Percentiles rank a stretch among this genome's conserved stretches.
These are phyloP conservation scores for Boletales sp. DNA, from an alignment of 768 basidiomycete genomes.

Conservation along the genomic window DNA sequence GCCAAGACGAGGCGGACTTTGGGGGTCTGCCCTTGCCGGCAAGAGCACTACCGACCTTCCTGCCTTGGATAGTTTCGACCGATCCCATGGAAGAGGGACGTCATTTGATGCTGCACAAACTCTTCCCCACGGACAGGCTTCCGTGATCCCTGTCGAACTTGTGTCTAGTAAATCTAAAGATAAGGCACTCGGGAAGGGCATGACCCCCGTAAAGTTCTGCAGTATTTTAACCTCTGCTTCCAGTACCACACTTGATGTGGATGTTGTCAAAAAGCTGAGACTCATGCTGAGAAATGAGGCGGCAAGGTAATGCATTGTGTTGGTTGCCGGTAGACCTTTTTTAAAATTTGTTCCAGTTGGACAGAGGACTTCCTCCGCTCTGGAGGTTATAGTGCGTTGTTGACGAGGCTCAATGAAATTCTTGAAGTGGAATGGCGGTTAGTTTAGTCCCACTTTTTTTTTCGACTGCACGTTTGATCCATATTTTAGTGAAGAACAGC, in stretches of 20 bases:
- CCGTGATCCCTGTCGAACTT: constrained; percentile 35
- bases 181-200: constrained; percentile 48
- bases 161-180: constrained; percentile 47
- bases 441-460: constrained; percentile 21
- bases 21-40: constrained; percentile 25
- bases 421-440: constrained; percentile 97
- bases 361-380: constrained; percentile 78
- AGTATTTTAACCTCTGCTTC: constrained; percentile 64
- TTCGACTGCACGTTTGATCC: constrained; percentile 7
- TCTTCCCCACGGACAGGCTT: constrained; percentile 52
- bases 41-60: constrained; percentile 31
- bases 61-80: constrained; percentile 25
- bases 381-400: constrained; percentile 82
- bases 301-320: constrained; percentile 54
- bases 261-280: constrained; percentile 81
- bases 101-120: constrained; percentile 56
- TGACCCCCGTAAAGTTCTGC: constrained; percentile 64
- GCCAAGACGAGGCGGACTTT: constrained; percentile 21
- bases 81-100: constrained; percentile 51
- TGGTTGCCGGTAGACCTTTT: neutral
- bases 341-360: constrained; percentile 55
- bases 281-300: constrained; percentile 86
- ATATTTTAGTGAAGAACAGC: constrained; percentile 85
- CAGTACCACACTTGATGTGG: constrained; percentile 78
- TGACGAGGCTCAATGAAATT: constrained; percentile 85